These are phyloP conservation scores for Acacia concinna DNA, from an alignment of 331 rosid species.

Conservation along the genomic window DNA sequence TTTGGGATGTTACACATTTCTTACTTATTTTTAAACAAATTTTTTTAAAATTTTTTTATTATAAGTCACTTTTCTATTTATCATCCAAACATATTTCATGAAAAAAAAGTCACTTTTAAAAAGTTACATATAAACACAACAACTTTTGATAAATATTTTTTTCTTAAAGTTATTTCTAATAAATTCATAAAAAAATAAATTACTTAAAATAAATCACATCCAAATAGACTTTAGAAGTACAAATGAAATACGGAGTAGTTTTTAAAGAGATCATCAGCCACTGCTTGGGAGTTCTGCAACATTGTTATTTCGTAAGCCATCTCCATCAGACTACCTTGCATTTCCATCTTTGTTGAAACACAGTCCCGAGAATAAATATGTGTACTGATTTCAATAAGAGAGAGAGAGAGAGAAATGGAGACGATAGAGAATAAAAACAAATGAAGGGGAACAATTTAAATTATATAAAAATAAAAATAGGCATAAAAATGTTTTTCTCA, in stretches of 20 bases:
- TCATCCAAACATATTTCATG: too few species aligned
- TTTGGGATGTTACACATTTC: too few species aligned
- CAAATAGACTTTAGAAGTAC: background rate
- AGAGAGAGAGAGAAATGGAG: background rate
- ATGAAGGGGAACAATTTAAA: background rate
- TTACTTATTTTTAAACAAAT: too few species aligned
- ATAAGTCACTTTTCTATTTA: too few species aligned
- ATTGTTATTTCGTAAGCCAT: constrained; percentile 84
- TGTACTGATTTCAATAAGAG: background rate
- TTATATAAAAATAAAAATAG: too few species aligned
- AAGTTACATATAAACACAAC: too few species aligned
- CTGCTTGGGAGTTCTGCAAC: background rate
- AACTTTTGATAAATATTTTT: too few species aligned
- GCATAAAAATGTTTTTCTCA: background rate
- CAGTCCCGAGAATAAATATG: background rate
- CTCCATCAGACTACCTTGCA: constrained; percentile 82
- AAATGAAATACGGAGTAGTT: background rate
- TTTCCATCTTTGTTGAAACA: constrained; percentile 61
- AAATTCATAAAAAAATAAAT: too few species aligned
- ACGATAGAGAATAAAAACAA: background rate
- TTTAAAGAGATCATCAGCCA: background rate
- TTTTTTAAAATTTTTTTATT: too few species aligned
- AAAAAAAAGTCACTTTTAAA: too few species aligned
- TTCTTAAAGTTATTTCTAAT: too few species aligned
- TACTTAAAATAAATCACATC: too few species aligned